These are phyloP conservation scores for Suhomyces tanzawaensis DNA, from an alignment of 805 yeast species.

Conservation along the genomic window DNA sequence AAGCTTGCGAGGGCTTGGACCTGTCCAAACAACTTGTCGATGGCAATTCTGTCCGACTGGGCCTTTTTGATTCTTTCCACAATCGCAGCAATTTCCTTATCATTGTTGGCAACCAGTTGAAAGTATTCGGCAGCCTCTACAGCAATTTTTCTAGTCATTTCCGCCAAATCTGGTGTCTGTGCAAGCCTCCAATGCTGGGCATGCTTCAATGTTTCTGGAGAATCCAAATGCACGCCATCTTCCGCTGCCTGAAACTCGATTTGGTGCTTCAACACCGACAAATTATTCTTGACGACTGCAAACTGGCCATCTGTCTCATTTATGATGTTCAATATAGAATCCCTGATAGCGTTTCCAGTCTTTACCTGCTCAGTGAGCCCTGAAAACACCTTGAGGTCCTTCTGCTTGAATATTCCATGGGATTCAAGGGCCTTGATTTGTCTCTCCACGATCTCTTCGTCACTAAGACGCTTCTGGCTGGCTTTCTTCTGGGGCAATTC, in stretches of 20 bases:
- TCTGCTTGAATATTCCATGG: slow-evolving; percentile 1
- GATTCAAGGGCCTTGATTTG: slow-evolving; percentile 3
- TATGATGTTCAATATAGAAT: slow-evolving; percentile 22
- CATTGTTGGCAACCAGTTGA: slow-evolving; percentile 2
- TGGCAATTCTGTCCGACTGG: slow-evolving; percentile 15
- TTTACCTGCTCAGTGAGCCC: slow-evolving; percentile 14
- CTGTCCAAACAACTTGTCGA: slow-evolving; percentile 29
- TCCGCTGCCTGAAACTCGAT: slow-evolving; percentile 11
- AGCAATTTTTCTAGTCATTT: neutral
- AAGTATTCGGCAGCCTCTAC: slow-evolving; percentile 3
- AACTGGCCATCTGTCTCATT: slow-evolving; percentile 26
- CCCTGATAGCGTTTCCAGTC: slow-evolving; percentile 9
- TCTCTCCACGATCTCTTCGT: neutral
- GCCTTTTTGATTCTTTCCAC: slow-evolving; percentile 13
- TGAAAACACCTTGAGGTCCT: slow-evolving; percentile 13
- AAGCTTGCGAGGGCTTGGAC: slow-evolving; percentile 18
- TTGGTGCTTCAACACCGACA: slow-evolving; percentile 10
- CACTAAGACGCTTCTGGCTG: neutral
- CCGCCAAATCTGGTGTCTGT: slow-evolving; percentile 11
- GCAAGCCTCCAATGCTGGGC: slow-evolving; percentile 17
- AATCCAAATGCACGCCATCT: neutral
- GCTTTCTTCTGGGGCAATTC: neutral
- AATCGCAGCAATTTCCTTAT: slow-evolving; percentile 9
- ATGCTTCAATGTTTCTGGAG: slow-evolving; percentile 4
- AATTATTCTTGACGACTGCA: slow-evolving; percentile 20